These are phyloP conservation scores for Moricandia moricandioides DNA, from an alignment of 345 rosid species.

Conservation along the genomic window DNA sequence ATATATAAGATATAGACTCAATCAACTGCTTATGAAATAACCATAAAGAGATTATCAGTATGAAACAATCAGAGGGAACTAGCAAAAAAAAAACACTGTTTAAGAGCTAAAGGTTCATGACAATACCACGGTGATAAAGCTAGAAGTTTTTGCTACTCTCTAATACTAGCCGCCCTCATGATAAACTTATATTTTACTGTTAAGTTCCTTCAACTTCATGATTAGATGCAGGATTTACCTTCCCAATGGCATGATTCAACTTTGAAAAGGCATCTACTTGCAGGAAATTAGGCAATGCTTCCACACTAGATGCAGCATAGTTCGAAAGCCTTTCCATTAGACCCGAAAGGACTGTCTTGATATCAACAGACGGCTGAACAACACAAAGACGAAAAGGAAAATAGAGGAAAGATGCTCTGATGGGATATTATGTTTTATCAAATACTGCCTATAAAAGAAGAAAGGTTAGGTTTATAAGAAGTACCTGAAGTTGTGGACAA, in stretches of 20 bases:
- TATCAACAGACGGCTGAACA: slow-evolving; percentile 87
- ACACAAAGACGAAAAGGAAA: slow-evolving; percentile 19
- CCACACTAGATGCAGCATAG: slow-evolving; percentile 89
- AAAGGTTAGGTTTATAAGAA: not conserved
- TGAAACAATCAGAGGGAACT: not conserved
- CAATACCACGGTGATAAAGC: slow-evolving; percentile 4
- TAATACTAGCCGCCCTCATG: slow-evolving; percentile 16
- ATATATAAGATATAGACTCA: slow-evolving; percentile 25
- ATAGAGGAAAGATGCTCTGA: slow-evolving; percentile 21
- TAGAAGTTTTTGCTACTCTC: not conserved
- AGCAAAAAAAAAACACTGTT: not conserved
- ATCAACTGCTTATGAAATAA: slow-evolving; percentile 4
- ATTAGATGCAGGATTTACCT: slow-evolving; percentile 48
- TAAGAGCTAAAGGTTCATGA: not conserved
- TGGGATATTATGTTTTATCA: not conserved
- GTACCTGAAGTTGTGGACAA: slow-evolving; percentile 96
- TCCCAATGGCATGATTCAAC: slow-evolving; percentile 91
- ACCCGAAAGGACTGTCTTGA: slow-evolving; percentile 89
- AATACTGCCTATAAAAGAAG: slow-evolving; percentile 5
- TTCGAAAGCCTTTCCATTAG: slow-evolving; percentile 98
- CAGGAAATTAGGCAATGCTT: slow-evolving; percentile 90
- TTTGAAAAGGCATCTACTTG: slow-evolving; percentile 98
- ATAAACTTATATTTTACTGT: not conserved
- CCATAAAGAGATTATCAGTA: not conserved
- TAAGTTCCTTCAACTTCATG: not conserved